Conservation (phyloP, 139 green algal genomes). For the Volvox africanus region DNA sequence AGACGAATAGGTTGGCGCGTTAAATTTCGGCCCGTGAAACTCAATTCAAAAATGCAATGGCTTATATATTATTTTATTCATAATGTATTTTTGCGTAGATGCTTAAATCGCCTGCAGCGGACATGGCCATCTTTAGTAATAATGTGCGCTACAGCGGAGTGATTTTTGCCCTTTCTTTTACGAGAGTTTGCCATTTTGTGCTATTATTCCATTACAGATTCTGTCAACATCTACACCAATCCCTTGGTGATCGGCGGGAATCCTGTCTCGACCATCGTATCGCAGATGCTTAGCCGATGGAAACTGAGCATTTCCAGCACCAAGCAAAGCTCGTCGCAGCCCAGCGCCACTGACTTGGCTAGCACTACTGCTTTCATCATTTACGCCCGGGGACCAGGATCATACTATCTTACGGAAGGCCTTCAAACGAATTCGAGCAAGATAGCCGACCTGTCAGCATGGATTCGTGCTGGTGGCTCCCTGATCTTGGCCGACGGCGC, state of each 20-base stretch:
- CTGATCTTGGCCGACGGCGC: constrained; percentile 16
- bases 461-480: constrained; percentile 5
- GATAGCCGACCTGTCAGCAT: not conserved
- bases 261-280: not conserved
- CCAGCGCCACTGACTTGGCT: not conserved
- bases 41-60: not conserved
- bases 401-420: not conserved
- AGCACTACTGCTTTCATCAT: not conserved
- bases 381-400: not conserved
- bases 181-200: no score
- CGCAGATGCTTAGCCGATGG: not conserved
- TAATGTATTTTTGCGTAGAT: not conserved
- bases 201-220: not conserved
- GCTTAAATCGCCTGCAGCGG: no score
- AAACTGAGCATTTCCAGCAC: not conserved
- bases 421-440: not conserved
- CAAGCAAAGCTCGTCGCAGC: not conserved
- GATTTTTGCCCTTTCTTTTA: no score
- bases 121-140: no score
- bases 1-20: no score
- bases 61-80: not conserved
- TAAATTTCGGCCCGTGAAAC: no score
- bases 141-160: no score
- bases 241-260: not conserved
- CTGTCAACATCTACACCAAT: constrained; percentile 18